phyloP scores from a whole-genome alignment of 2,329 filamentous ascomycete species.

The Aspergillus ruber region DNA sequence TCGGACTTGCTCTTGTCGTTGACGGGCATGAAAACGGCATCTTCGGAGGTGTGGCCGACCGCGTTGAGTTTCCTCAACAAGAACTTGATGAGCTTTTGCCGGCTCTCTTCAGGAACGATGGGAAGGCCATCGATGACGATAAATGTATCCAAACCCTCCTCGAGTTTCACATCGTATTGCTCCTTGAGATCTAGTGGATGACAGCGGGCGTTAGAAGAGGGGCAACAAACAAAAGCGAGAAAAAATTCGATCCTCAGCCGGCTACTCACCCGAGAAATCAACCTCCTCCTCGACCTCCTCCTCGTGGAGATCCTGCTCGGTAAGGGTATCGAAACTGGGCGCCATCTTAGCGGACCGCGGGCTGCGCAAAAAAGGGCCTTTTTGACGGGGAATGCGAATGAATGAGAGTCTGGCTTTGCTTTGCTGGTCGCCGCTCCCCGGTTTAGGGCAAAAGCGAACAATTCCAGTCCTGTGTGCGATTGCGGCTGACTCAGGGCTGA shows the following conservation, averaged over 20 bases:
- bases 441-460: slow-evolving; percentile 27
- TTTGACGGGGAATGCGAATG: slow-evolving; percentile 7
- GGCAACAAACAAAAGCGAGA: slow-evolving; percentile 11
- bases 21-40: slow-evolving; percentile 89
- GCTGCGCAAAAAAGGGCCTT: slow-evolving; percentile 15
- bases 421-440: slow-evolving; percentile 9
- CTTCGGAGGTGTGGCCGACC: slow-evolving; percentile 77
- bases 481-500: slow-evolving; percentile 19
- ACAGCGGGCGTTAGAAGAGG: slow-evolving; percentile 19
- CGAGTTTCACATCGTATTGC: slow-evolving; percentile 91
- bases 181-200: slow-evolving; percentile 65
- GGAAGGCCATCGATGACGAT: slow-evolving; percentile 94
- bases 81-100: slow-evolving; percentile 93
- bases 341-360: slow-evolving; percentile 63
- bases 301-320: slow-evolving; percentile 85
- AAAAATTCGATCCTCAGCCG: neutral
- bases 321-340: slow-evolving; percentile 84
- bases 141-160: slow-evolving; percentile 93
- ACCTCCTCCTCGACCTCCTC: slow-evolving; percentile 80
- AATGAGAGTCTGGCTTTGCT: slow-evolving; percentile 19
- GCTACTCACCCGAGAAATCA: slow-evolving; percentile 65
- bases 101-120: slow-evolving; percentile 79
- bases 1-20: slow-evolving; percentile 79
- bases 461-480: slow-evolving; percentile 27
- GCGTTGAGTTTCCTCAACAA: slow-evolving; percentile 85